phyloP scores from a whole-genome alignment of 345 rosid species.

The Isatis tinctoria region DNA sequence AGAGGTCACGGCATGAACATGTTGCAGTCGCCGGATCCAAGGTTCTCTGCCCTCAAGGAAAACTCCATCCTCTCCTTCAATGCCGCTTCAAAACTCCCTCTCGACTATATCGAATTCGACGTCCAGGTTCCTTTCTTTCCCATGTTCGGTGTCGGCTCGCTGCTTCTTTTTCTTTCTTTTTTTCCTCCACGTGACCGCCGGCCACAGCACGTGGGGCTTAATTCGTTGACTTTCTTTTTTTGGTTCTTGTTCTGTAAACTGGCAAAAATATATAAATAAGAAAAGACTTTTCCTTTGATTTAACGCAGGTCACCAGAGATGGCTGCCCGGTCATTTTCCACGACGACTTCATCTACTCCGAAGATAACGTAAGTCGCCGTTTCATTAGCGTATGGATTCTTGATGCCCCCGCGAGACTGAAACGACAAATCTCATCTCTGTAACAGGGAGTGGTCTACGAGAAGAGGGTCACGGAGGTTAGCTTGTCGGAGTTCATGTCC shows the following conservation, averaged over 20 bases:
- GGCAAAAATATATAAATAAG: background rate
- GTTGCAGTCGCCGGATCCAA: slow-evolving; percentile 51
- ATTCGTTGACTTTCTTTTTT: slow-evolving; percentile 4
- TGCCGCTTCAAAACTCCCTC: slow-evolving; percentile 59
- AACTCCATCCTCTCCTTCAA: slow-evolving; percentile 78
- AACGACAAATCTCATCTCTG: background rate
- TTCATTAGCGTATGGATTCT: background rate
- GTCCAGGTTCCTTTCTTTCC: slow-evolving; percentile 61
- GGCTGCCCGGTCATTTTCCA: slow-evolving; percentile 94
- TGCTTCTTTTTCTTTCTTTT: background rate
- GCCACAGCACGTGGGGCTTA: slow-evolving; percentile 16
- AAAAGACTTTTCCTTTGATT: background rate
- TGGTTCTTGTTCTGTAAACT: background rate
- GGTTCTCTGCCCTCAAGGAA: slow-evolving; percentile 68
- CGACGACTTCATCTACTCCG: slow-evolving; percentile 68
- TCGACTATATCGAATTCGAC: slow-evolving; percentile 88
- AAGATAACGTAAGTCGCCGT: slow-evolving; percentile 56
- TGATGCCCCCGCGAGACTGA: background rate
- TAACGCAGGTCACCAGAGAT: slow-evolving; percentile 83
- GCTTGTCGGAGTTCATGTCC: slow-evolving; percentile 59
- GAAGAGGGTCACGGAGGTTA: slow-evolving; percentile 71
- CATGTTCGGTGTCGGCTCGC: slow-evolving; percentile 13
- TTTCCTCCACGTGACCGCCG: slow-evolving; percentile 21
- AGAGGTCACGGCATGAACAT: slow-evolving; percentile 92
- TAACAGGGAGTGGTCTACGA: slow-evolving; percentile 67